Evolutionary conservation across 306 rosid genomes (phyloP).

Genomic region (Corylus avellana): DNA sequence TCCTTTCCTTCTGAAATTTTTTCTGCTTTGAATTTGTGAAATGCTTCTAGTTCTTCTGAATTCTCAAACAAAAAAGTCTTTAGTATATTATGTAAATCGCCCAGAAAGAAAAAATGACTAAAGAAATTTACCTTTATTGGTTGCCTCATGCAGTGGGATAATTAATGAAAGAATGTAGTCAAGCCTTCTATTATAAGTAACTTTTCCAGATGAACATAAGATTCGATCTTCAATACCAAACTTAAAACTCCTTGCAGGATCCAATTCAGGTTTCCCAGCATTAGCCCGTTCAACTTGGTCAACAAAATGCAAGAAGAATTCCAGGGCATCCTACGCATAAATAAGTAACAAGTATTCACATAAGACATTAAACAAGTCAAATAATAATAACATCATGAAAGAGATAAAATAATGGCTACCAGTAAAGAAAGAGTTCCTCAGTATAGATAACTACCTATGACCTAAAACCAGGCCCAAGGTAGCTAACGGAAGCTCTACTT

Average conservation of each 20-base stretch:
- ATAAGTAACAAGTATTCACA: slow-evolving; percentile 23
- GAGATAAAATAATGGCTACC: not conserved
- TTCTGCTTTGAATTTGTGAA: slow-evolving; percentile 71
- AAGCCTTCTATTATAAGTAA: slow-evolving; percentile 79
- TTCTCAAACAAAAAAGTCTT: slow-evolving; percentile 38
- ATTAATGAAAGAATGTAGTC: slow-evolving; percentile 91
- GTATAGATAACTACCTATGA: too few species aligned
- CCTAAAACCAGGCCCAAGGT: not conserved
- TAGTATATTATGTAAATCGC: slow-evolving; percentile 17
- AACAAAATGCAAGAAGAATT: slow-evolving; percentile 91
- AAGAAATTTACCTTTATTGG: slow-evolving; percentile 66
- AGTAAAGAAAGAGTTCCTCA: too few species aligned
- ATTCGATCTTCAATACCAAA: slow-evolving; percentile 96
- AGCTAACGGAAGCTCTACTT: not conserved
- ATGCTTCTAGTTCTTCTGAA: slow-evolving; percentile 80
- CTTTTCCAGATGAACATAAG: slow-evolving; percentile 92
- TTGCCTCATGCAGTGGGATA: slow-evolving; percentile 84
- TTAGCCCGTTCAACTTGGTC: slow-evolving; percentile 89
- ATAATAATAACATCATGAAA: not conserved
- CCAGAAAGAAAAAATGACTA: slow-evolving; percentile 18
- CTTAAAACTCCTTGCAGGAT: slow-evolving; percentile 88
- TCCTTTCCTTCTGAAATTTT: slow-evolving; percentile 81
- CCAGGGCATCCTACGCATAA: slow-evolving; percentile 84
- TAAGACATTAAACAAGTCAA: not conserved
- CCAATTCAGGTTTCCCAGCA: slow-evolving; percentile 60